Percentiles rank a stretch among this genome's conserved stretches.
Conservation (phyloP, 257 asterid species). For the Buddleja alternifolia region DNA sequence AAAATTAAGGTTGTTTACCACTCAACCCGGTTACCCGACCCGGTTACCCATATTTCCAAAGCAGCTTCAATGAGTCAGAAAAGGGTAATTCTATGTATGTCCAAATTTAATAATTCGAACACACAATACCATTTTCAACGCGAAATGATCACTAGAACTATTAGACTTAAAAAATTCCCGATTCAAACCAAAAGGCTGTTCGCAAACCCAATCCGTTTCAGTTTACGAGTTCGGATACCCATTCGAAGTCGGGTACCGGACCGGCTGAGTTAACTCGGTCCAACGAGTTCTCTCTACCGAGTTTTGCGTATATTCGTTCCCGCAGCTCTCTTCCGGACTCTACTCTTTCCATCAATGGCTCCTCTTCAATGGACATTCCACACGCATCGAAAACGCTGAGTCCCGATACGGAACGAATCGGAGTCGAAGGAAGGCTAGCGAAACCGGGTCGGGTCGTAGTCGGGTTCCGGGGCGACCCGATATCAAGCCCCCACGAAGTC, state of each 20-base stretch:
- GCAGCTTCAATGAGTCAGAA: slow-evolving; percentile 26
- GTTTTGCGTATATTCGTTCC: slow-evolving; percentile 48
- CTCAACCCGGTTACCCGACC: slow-evolving; percentile 27
- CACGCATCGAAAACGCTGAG: slow-evolving; percentile 34
- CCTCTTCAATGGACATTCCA: slow-evolving; percentile 37
- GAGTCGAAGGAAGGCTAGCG: slow-evolving; percentile 44
- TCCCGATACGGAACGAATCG: slow-evolving; percentile 36
- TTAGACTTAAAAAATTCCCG: no score
- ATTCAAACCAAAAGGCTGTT: no score
- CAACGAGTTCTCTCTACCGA: slow-evolving; percentile 50
- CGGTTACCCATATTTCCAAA: slow-evolving; percentile 23
- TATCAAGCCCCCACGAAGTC: slow-evolving; percentile 41
- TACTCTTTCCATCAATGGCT: slow-evolving; percentile 53
- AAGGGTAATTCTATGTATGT: no score
- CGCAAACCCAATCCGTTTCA: slow-evolving; percentile 29
- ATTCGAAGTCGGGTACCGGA: slow-evolving; percentile 26
- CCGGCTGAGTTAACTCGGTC: slow-evolving; percentile 31
- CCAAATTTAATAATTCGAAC: background rate
- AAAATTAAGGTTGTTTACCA: slow-evolving; percentile 28
- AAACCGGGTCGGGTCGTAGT: slow-evolving; percentile 38
- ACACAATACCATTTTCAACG: no score
- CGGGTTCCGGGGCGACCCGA: slow-evolving; percentile 47
- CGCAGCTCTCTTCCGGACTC: slow-evolving; percentile 55
- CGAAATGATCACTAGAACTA: no score
- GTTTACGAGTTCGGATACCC: slow-evolving; percentile 29